Conservation (phyloP, 1,284 basidiomycete species). For the Ustilago loliicola region DNA sequence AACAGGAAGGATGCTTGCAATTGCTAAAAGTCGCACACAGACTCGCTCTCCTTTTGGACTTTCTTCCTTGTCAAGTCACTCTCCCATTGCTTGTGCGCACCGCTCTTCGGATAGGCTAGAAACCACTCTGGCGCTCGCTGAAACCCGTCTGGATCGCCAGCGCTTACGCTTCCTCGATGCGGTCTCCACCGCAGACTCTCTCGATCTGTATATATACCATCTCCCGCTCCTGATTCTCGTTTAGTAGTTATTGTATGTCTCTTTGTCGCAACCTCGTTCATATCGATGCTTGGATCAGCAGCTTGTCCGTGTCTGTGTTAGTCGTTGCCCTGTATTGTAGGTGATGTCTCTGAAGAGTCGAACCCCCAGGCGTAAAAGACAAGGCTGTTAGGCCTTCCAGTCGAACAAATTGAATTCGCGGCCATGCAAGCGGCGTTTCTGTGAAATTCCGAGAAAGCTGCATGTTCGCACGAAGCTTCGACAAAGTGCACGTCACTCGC, state of each 20-base stretch:
- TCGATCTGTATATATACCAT: conserved; percentile 33
- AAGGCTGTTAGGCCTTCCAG: not conserved
- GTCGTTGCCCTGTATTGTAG: too few species aligned
- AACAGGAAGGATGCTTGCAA: conserved; percentile 59
- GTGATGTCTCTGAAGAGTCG: too few species aligned
- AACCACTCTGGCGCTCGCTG: not conserved
- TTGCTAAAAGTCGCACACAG: conserved; percentile 53
- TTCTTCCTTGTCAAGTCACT: not conserved
- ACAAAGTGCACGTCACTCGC: conserved; percentile 26
- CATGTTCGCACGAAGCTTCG: conserved; percentile 19
- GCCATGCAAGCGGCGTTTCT: conserved; percentile 12
- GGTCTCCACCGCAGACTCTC: not conserved
- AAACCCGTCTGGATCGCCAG: not conserved
- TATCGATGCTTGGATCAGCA: not conserved
- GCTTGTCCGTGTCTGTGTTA: too few species aligned
- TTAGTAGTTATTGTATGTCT: conserved; percentile 14
- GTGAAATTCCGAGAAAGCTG: conserved; percentile 4
- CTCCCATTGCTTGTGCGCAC: not conserved
- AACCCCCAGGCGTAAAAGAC: not conserved
- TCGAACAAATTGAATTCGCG: not conserved
- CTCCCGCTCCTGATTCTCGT: conserved; percentile 2
- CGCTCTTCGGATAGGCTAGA: not conserved
- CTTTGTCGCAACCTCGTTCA: conserved; percentile 8
- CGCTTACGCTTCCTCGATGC: not conserved
- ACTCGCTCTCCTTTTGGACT: not conserved